Conservation (phyloP, 192 early-diverging fungal species). For the Coemansia sp. region DNA sequence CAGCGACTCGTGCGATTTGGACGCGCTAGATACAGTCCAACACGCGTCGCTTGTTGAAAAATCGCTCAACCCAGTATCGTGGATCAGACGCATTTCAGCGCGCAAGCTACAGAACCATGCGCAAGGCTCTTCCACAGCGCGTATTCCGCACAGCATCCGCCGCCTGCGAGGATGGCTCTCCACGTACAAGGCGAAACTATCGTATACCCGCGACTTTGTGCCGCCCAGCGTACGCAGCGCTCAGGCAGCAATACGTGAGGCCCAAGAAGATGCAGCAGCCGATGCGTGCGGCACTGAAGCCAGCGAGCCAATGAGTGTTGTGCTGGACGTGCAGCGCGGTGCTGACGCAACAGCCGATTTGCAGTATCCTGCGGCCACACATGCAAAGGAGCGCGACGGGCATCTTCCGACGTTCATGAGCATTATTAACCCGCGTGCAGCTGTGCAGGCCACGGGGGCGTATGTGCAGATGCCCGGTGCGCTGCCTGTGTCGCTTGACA, state of each 20-base stretch:
- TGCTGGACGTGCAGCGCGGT: not conserved
- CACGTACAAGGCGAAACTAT: constrained; percentile 30
- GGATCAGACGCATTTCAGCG: constrained; percentile 41
- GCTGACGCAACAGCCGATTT: constrained; percentile 6
- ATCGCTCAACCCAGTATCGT: constrained; percentile 45
- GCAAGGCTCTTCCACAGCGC: not conserved
- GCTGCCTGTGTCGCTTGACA: constrained; percentile 25
- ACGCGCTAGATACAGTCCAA: constrained; percentile 10
- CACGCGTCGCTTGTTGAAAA: constrained; percentile 29
- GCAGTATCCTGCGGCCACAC: constrained; percentile 17
- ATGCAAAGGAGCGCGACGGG: constrained; percentile 10
- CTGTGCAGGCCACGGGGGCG: not conserved
- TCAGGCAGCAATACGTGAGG: not conserved
- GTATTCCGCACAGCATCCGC: constrained; percentile 17
- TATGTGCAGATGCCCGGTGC: constrained; percentile 32
- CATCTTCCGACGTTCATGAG: constrained; percentile 38
- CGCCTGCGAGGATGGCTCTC: constrained; percentile 40
- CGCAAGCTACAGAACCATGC: constrained; percentile 30
- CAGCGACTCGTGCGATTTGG: constrained; percentile 3
- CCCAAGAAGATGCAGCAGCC: not conserved
- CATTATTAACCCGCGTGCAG: constrained; percentile 40
- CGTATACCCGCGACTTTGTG: constrained; percentile 29
- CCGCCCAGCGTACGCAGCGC: constrained; percentile 5
- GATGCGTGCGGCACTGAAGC: not conserved
- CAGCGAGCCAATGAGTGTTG: not conserved